These are phyloP conservation scores for Guadua angustifolia DNA, from an alignment of 176 grass and related monocot genomes.

Conservation along the genomic window DNA sequence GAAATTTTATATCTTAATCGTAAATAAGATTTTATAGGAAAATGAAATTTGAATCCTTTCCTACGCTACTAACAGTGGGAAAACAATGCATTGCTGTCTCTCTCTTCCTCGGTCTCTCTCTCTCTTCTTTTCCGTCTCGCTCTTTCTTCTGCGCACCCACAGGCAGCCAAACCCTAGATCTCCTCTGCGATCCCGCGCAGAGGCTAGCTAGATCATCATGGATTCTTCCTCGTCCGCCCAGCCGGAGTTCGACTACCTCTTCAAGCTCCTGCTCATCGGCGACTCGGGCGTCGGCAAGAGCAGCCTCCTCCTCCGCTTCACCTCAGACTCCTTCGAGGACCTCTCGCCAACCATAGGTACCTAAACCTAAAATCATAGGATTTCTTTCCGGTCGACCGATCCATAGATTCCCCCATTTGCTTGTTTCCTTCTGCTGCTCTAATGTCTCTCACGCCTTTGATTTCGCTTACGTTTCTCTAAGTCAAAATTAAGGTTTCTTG, in stretches of 20 bases:
- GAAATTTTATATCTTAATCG: too few relatives aligned
- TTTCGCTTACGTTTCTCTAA: neutral
- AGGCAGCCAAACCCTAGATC: conserved; percentile 54
- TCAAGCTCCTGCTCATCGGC: conserved; percentile 93
- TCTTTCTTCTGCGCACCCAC: neutral
- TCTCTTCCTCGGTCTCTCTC: too few relatives aligned
- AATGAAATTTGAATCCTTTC: too few relatives aligned
- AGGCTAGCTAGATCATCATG: conserved; percentile 11
- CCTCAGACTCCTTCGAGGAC: conserved; percentile 89
- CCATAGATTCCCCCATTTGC: neutral
- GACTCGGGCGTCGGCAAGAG: conserved; percentile 98
- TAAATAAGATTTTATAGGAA: too few relatives aligned
- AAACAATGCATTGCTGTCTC: too few relatives aligned
- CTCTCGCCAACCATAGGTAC: conserved; percentile 80
- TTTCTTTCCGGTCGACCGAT: neutral
- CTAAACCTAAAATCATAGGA: neutral
- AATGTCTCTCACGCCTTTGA: neutral
- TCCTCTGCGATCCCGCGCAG: neutral
- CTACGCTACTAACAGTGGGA: too few relatives aligned
- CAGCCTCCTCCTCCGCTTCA: conserved; percentile 93
- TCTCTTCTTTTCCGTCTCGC: neutral
- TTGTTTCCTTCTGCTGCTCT: neutral
- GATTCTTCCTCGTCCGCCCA: conserved; percentile 68
- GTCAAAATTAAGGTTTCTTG: neutral
- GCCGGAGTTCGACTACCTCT: conserved; percentile 91